phyloP scores from a whole-genome alignment of 2,329 filamentous ascomycete species.

The Botrytis deweyae region DNA sequence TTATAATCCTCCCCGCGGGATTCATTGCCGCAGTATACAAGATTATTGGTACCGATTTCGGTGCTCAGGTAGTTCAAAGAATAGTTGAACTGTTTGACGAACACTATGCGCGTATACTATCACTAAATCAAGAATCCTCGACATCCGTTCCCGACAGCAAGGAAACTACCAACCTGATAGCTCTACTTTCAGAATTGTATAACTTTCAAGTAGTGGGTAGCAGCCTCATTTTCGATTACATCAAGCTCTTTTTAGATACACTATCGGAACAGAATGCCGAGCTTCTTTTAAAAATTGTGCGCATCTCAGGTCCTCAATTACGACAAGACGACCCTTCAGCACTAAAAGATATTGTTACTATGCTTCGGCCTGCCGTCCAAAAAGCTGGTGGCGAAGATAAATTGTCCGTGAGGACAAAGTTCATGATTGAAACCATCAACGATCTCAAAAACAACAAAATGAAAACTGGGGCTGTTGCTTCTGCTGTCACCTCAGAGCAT shows the following conservation, averaged over 20 bases:
- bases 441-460: slow-evolving; percentile 92
- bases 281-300: slow-evolving; percentile 79
- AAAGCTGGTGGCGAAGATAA: slow-evolving; percentile 67
- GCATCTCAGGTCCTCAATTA: slow-evolving; percentile 76
- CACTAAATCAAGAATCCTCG: slow-evolving; percentile 35
- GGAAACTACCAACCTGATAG: slow-evolving; percentile 72
- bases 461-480: slow-evolving; percentile 70
- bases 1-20: slow-evolving; percentile 85
- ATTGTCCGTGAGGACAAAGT: slow-evolving; percentile 84
- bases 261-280: slow-evolving; percentile 88
- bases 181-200: slow-evolving; percentile 83
- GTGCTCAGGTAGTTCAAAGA: slow-evolving; percentile 78
- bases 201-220: slow-evolving; percentile 85
- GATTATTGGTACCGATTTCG: slow-evolving; percentile 83
- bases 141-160: slow-evolving; percentile 47
- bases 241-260: slow-evolving; percentile 71
- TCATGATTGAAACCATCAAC: slow-evolving; percentile 96
- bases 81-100: slow-evolving; percentile 73
- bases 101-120: slow-evolving; percentile 51
- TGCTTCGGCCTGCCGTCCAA: slow-evolving; percentile 71
- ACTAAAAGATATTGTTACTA: slow-evolving; percentile 81
- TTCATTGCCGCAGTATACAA: slow-evolving; percentile 89
- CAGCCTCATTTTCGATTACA: slow-evolving; percentile 85
- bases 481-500: slow-evolving; percentile 74
- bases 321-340: slow-evolving; percentile 85